Evolutionary conservation across 768 basidiomycete species (phyloP), one percentile per base, ranked within the genome.

Genomic region (Neoboletus subvelutipes): DNA sequence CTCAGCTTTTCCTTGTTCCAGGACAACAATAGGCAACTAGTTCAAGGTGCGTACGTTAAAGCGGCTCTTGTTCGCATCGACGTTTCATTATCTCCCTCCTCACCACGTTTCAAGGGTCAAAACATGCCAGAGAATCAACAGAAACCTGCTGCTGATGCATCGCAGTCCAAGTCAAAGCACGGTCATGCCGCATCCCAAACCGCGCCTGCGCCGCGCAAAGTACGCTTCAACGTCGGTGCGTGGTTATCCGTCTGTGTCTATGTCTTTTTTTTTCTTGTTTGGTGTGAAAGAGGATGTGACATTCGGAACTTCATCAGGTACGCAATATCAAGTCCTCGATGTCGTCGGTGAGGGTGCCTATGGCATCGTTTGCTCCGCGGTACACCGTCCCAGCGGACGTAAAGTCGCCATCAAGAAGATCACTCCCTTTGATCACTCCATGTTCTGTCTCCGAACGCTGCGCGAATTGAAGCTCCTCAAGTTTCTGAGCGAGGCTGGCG

Each of bases 351-450:
- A 93, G 70, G 91, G 94, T 26, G 94, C 94, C 50, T 95, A 96
- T 68, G 96, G 96, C 50, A 90, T 96, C 67, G 95, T 98, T 58
- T 94, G 91, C 73, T 95, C 94, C 24, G 95, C 95, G 5, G 77
- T 94, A 4, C 94, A 98, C 70, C 72, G 84, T 59, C 87, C 92
- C 2, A 91, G 90, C 51, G 86, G 87, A 51, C 88, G 92, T 57
- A 93, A 93, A 73, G 96, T 98, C 58, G 95, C 95, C 53, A 94
- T 97, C 80, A 97, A 97, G 81, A 92, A 92, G 77, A 94, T 97
- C 75, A 86, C 90, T 0, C 94, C 94, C 6, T 97, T 96, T 64
- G 94, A 96, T 71, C 94, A 95, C 69, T 87, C 93, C 56, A 93
- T 96, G 91, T 95, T 94, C 76, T 92, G 91, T 68, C 79, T 94